Percentiles rank a stretch among this genome's conserved stretches.
These are phyloP conservation scores for Cicer cuneatum DNA, from an alignment of 306 rosid genomes.

Conservation along the genomic window DNA sequence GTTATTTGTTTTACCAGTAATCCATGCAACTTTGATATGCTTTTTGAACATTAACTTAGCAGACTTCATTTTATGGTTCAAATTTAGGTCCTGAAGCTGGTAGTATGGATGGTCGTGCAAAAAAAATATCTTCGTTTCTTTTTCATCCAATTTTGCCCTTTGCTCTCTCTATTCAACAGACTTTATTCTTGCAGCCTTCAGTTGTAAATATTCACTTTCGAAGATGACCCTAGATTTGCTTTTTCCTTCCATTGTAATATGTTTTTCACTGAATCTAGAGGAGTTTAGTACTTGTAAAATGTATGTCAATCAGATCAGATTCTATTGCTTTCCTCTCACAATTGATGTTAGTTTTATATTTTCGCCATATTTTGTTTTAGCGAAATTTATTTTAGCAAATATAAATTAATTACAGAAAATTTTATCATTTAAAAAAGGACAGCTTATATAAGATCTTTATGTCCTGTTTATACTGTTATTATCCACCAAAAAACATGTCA, in stretches of 20 bases:
- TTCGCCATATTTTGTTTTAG: slow-evolving; percentile 15
- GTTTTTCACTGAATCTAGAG: slow-evolving; percentile 40
- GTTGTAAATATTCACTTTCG: slow-evolving; percentile 93
- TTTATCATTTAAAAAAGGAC: not conserved
- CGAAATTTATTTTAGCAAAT: slow-evolving; percentile 5
- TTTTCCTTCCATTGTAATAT: slow-evolving; percentile 27
- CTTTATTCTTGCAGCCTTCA: slow-evolving; percentile 70
- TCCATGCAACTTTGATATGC: slow-evolving; percentile 24
- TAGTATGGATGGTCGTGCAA: slow-evolving; percentile 75
- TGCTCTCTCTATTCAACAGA: slow-evolving; percentile 89
- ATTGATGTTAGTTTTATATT: slow-evolving; percentile 21
- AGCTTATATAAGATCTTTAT: not conserved
- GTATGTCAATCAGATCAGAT: slow-evolving; percentile 18
- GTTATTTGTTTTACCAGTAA: slow-evolving; percentile 9
- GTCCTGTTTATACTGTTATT: not conserved
- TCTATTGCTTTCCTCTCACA: slow-evolving; percentile 29
- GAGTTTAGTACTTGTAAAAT: slow-evolving; percentile 20
- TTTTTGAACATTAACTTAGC: slow-evolving; percentile 20
- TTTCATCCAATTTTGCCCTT: slow-evolving; percentile 94
- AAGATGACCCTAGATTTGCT: slow-evolving; percentile 53
- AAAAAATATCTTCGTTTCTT: slow-evolving; percentile 77
- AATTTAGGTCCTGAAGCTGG: slow-evolving; percentile 91
- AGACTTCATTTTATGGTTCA: slow-evolving; percentile 18
- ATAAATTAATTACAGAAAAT: not conserved
- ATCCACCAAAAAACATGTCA: not conserved